Evolutionary conservation across 768 basidiomycete species (phyloP).

Genomic region (Rhizopogon roseolus): DNA sequence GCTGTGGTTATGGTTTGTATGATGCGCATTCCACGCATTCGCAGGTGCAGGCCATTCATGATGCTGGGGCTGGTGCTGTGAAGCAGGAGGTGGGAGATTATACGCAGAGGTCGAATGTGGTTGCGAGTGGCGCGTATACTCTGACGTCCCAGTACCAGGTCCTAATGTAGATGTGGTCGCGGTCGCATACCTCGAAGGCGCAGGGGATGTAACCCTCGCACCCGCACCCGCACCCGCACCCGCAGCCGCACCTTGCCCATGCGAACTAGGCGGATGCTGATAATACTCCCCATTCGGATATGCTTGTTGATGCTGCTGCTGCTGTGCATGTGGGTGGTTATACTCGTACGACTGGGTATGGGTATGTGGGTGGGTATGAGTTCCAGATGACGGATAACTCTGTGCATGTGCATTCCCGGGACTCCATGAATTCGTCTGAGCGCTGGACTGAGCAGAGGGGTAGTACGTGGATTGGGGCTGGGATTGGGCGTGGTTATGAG

Average conservation of each 20-base stretch:
- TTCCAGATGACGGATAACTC: too few relatives aligned
- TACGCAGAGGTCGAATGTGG: background rate
- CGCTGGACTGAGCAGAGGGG: slow-evolving; percentile 24
- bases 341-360: slow-evolving; percentile 1
- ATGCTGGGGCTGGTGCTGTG: slow-evolving; percentile 2
- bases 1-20: slow-evolving; percentile 15
- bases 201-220: too few relatives aligned
- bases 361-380: background rate
- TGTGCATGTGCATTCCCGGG: background rate
- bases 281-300: slow-evolving; percentile 2
- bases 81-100: slow-evolving; percentile 3
- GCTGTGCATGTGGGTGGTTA: background rate
- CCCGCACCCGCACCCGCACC: too few relatives aligned
- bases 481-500: slow-evolving; percentile 5
- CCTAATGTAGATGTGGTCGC: too few relatives aligned
- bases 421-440: slow-evolving; percentile 13
- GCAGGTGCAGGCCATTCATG: slow-evolving; percentile 4
- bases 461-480: slow-evolving; percentile 13
- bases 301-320: background rate
- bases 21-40: slow-evolving; percentile 2
- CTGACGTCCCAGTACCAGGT: too few relatives aligned
- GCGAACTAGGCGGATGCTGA: background rate
- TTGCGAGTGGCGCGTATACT: too few relatives aligned
- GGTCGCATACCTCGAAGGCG: too few relatives aligned
- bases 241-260: background rate